A percentile compares a stretch with the other conserved stretches of the same genome.
Evolutionary conservation across 2,329 filamentous ascomycete species (phyloP).

Genomic region (Saccharata proteae): DNA sequence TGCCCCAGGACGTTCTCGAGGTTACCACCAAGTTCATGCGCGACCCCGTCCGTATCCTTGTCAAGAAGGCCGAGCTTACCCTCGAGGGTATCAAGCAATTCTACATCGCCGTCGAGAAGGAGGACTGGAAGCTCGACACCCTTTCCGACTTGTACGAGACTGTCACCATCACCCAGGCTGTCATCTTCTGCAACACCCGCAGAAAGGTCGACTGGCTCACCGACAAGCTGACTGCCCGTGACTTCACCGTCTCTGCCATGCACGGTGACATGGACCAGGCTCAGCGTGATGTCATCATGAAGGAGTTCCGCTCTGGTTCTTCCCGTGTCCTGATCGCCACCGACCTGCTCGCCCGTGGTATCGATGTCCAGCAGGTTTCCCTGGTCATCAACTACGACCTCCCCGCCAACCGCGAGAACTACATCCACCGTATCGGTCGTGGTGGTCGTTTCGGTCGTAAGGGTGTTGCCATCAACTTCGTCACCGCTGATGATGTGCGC

Average conservation of each 20-base stretch:
- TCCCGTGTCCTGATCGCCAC: slow-evolving; percentile 98
- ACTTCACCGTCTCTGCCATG: slow-evolving; percentile 99
- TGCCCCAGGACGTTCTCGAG: slow-evolving; percentile 98
- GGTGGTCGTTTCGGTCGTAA: slow-evolving; percentile 99
- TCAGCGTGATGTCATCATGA: slow-evolving; percentile 99
- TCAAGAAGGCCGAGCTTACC: slow-evolving; percentile 99
- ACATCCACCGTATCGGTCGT: slow-evolving; percentile 99
- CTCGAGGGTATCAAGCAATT: slow-evolving; percentile 99
- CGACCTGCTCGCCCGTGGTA: slow-evolving; percentile 95
- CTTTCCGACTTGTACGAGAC: slow-evolving; percentile 99
- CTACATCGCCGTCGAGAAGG: slow-evolving; percentile 99
- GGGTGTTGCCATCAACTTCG: slow-evolving; percentile 99
- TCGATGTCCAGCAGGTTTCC: slow-evolving; percentile 98
- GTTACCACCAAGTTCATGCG: slow-evolving; percentile 99
- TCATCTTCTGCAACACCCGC: slow-evolving; percentile 99
- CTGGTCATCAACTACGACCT: slow-evolving; percentile 99
- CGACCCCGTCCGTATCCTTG: slow-evolving; percentile 94
- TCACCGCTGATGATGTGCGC: slow-evolving; percentile 95
- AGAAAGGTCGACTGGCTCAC: slow-evolving; percentile 99
- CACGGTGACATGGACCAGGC: slow-evolving; percentile 98
- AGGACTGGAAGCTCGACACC: slow-evolving; percentile 99
- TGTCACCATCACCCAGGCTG: slow-evolving; percentile 96
- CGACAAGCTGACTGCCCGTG: slow-evolving; percentile 94
- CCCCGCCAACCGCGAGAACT: slow-evolving; percentile 98
- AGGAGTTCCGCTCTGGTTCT: slow-evolving; percentile 98